Evolutionary conservation across 2,329 filamentous ascomycete genomes (phyloP), one percentile per base, ranked within the genome.

Genomic region (Aspergillus thermomutatus): DNA sequence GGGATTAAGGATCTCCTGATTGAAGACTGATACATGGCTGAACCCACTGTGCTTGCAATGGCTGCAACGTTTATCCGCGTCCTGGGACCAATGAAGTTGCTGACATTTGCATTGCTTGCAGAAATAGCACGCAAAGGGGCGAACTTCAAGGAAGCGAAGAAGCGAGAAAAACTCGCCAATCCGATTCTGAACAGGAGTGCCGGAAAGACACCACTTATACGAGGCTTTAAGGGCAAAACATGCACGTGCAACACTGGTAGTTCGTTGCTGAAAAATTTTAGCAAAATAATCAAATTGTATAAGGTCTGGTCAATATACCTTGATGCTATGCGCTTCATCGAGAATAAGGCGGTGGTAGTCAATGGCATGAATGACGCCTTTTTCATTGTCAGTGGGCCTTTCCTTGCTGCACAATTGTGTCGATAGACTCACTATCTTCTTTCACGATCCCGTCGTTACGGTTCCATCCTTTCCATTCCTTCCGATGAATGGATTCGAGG

Each of bases 81-180:
- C 80, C 71, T 94, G 87, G 3, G 81, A 81, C 94, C 94, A 99
- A 66, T 97, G 91, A 3, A 96, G 77, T 55, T 85, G 83, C 50
- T 89, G 85, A 72, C 94, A 99, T 4, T 82, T 72, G 70, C 94
- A 99, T 56, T 86, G 82, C 71, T 93, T 94, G 81, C 94, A 99
- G 63, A 97, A 88, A 71, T 99, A 99, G 63, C 91, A 92, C 7
- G 93, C 89, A 72, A 97, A 97, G 0, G 93, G 93, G 8, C 84
- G 83, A 37, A 97, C 82, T 71, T 96, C 89, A 28, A 99, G 83
- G 74, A 99, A 99, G 2, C 94, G 88, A 55, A 99, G 81, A 23
- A 97, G 80, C 0, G 93, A 97, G 76, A 97, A 97, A 73, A 97
- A 95, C 72, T 97, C 93, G 68, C 94, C 93, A 63, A 97, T 97